phyloP scores from a whole-genome alignment of 345 rosid species.

The Hevea brasiliensis region DNA sequence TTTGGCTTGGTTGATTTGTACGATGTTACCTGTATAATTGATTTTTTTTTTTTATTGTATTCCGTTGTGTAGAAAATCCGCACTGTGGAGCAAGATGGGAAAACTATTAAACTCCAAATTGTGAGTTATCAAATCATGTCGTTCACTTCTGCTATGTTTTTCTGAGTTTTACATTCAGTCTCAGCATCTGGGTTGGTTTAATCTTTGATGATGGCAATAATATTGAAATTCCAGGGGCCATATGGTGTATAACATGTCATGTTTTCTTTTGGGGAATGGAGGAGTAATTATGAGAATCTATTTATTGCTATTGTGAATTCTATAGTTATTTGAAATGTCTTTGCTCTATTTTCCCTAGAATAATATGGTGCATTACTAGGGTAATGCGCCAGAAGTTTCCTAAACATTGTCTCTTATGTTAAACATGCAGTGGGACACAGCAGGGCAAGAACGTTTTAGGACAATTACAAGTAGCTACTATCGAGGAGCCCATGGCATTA shows the following conservation, averaged over 20 bases:
- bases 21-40: not conserved
- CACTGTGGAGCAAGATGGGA: slow-evolving; percentile 40
- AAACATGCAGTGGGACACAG: slow-evolving; percentile 37
- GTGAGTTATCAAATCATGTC: slow-evolving; percentile 12
- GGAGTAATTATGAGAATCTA: not conserved
- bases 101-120: slow-evolving; percentile 39
- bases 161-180: not conserved
- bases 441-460: slow-evolving; percentile 41
- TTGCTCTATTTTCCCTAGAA: not conserved
- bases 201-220: not conserved
- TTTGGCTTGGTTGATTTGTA: not conserved
- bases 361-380: not conserved
- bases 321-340: not conserved
- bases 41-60: not conserved
- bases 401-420: not conserved
- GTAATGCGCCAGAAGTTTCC: not conserved
- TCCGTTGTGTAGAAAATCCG: slow-evolving; percentile 32
- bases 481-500: slow-evolving; percentile 39
- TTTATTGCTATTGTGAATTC: not conserved
- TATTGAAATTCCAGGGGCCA: not conserved
- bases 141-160: not conserved
- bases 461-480: slow-evolving; percentile 41
- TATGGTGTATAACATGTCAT: not conserved
- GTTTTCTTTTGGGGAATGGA: not conserved
- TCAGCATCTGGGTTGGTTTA: not conserved